Conservation (phyloP, 352 stramenopile genomes). For the Globisporangium alternatum region DNA sequence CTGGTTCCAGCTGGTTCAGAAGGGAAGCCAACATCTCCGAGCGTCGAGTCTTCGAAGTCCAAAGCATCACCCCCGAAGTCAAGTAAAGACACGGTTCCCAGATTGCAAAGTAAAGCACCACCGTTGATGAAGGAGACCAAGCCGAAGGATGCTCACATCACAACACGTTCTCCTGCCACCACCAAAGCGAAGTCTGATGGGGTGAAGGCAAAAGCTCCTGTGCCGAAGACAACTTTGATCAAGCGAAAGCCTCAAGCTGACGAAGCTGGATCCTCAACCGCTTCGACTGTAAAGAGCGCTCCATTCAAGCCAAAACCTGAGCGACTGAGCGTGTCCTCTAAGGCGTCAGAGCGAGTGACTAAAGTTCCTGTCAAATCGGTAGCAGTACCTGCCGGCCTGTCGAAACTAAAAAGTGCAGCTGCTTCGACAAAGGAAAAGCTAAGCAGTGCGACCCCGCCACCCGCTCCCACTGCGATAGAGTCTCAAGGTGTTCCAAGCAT, state of each 20-base stretch:
- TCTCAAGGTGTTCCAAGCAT: constrained; percentile 18
- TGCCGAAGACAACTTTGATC: constrained; percentile 3
- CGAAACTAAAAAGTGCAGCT: neutral
- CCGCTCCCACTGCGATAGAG: constrained; percentile 16
- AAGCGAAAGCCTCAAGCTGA: constrained; percentile 2
- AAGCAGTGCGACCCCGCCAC: neutral
- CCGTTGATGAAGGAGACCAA: neutral
- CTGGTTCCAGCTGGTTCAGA: neutral
- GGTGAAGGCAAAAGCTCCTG: constrained; percentile 7
- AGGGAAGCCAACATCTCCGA: neutral
- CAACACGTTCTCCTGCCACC: neutral
- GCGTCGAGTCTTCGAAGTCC: neutral
- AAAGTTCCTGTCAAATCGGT: neutral
- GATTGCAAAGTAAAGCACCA: neutral
- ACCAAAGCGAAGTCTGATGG: constrained; percentile 1
- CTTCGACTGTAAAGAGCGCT: neutral
- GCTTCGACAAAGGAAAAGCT: neutral
- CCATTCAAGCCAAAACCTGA: constrained; percentile 2
- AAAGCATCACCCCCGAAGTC: neutral
- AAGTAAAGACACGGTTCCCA: constrained; percentile 1
- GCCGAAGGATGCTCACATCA: constrained; percentile 1
- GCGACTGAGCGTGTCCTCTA: neutral
- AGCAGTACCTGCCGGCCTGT: neutral
- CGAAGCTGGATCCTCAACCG: neutral
- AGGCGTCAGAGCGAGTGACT: neutral